Conservation (phyloP, 2,329 filamentous ascomycete genomes). For the Fusarium secorum region DNA sequence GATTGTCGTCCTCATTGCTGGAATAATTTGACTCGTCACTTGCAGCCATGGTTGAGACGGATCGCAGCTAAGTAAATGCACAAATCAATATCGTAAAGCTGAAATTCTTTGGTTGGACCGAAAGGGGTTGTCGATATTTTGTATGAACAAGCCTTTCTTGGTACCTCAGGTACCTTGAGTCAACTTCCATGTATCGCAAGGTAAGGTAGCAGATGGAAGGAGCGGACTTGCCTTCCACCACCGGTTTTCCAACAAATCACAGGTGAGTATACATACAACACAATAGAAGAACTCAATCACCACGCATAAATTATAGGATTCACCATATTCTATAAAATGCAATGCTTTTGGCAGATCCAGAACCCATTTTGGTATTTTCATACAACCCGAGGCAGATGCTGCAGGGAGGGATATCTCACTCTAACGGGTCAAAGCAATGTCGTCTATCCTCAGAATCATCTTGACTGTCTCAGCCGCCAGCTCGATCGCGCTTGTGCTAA, state of each 20-base stretch:
- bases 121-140: neutral
- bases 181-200: neutral
- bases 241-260: neutral
- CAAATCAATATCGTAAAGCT: neutral
- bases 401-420: constrained; percentile 42
- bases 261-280: neutral
- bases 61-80: neutral
- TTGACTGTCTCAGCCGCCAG: constrained; percentile 98
- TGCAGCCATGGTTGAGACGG: constrained; percentile 18
- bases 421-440: constrained; percentile 70
- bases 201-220: neutral
- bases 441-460: constrained; percentile 79
- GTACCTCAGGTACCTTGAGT: neutral
- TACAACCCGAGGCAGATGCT: constrained; percentile 45
- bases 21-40: constrained; percentile 24
- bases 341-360: constrained; percentile 38
- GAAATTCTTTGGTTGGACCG: neutral
- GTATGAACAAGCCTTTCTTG: neutral
- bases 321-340: constrained; percentile 16
- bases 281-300: neutral
- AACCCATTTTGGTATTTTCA: constrained; percentile 48
- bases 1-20: constrained; percentile 33
- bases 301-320: constrained; percentile 12
- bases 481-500: constrained; percentile 97
- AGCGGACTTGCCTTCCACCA: neutral